Percentiles rank a stretch among this genome's conserved stretches.
These are phyloP conservation scores for Aspergillus taichungensis DNA, from an alignment of 495 filamentous ascomycete genomes.

Conservation along the genomic window DNA sequence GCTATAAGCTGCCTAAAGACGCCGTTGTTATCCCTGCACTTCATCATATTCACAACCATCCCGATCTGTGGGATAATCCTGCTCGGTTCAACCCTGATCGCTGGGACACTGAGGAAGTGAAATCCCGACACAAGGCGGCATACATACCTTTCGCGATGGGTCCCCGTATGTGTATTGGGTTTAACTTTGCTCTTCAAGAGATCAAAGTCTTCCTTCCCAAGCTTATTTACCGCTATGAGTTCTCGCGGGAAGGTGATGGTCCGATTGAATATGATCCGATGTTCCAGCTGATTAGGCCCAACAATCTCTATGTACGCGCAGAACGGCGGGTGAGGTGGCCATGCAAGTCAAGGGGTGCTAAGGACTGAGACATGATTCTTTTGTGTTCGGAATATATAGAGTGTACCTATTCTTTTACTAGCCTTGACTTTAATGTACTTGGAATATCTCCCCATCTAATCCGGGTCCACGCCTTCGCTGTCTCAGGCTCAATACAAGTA, in stretches of 20 bases:
- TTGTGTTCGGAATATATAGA: too few relatives aligned
- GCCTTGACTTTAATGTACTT: too few relatives aligned
- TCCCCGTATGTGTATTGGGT: slow-evolving; percentile 44
- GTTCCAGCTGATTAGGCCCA: slow-evolving; percentile 47
- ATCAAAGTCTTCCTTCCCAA: slow-evolving; percentile 43
- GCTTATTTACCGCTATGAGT: slow-evolving; percentile 46
- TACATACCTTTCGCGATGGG: slow-evolving; percentile 49
- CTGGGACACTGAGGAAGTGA: slow-evolving; percentile 43
- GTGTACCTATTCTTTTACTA: too few relatives aligned
- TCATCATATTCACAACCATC: slow-evolving; percentile 45
- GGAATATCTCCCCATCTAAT: too few relatives aligned
- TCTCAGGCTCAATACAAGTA: too few relatives aligned
- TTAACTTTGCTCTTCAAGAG: slow-evolving; percentile 49
- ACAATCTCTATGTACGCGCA: slow-evolving; percentile 45
- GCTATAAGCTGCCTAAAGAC: slow-evolving; percentile 42
- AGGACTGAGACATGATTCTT: too few relatives aligned
- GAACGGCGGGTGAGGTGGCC: slow-evolving; percentile 40
- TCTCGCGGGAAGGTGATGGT: slow-evolving; percentile 29
- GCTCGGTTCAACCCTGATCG: slow-evolving; percentile 44
- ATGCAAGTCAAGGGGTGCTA: slow-evolving; percentile 2
- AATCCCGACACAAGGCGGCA: slow-evolving; percentile 30
- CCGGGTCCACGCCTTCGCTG: too few relatives aligned
- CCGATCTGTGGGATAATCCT: slow-evolving; percentile 43
- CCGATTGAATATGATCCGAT: slow-evolving; percentile 47
- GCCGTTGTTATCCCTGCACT: slow-evolving; percentile 40